These are phyloP conservation scores for Blakeslea trispora DNA, from an alignment of 371 early-diverging fungal genomes.

Conservation along the genomic window DNA sequence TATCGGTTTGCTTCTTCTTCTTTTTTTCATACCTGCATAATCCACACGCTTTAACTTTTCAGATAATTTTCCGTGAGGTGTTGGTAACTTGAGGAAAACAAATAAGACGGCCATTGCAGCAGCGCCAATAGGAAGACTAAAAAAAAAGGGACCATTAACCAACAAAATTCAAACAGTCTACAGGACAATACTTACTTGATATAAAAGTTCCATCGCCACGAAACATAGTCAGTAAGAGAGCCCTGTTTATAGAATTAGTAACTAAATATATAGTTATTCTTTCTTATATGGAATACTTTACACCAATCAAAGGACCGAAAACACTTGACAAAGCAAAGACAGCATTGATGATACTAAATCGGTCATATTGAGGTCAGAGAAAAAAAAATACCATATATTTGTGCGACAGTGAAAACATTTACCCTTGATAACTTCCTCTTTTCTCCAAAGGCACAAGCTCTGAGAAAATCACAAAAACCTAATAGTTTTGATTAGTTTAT, in stretches of 20 bases:
- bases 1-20: no score
- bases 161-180: no score
- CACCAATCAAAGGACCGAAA: conserved; percentile 50
- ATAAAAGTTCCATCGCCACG: conserved; percentile 45
- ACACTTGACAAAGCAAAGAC: conserved; percentile 53
- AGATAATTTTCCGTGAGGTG: conserved; percentile 29
- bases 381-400: neutral
- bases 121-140: conserved; percentile 51
- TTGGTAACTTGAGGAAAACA: conserved; percentile 32
- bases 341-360: conserved; percentile 38
- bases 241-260: conserved; percentile 25
- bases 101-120: conserved; percentile 38
- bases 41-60: conserved; percentile 47
- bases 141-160: no score
- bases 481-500: neutral
- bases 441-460: conserved; percentile 60
- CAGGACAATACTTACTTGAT: conserved; percentile 37
- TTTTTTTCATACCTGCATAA: conserved; percentile 28
- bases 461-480: conserved; percentile 64
- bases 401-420: conserved; percentile 1
- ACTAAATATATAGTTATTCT: neutral
- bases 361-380: neutral
- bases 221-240: conserved; percentile 34
- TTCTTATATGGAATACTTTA: conserved; percentile 9
- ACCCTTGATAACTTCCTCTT: conserved; percentile 62